Base-by-base conservation (phyloP, 148 eudicot genomes). In the Talinum fruticosum region DNA sequence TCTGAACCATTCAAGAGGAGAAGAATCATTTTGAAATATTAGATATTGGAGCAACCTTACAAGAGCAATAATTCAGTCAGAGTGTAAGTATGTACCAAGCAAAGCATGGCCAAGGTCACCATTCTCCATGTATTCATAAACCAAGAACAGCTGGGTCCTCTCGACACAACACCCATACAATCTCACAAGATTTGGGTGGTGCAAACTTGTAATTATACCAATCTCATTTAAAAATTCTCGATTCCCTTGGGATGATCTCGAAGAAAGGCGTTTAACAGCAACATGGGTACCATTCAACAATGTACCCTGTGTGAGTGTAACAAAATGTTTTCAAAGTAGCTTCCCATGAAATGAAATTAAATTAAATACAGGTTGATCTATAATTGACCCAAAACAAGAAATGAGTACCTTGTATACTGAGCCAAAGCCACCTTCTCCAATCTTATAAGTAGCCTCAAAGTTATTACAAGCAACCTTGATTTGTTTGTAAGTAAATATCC, bases 401-500 rank as follows among this genome's bases (percentile, higher is more conserved):
- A 23, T 47, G 67, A n/a, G 44, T 76, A 86, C 93, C 88, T 85
- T 85, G 81, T 83, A 90, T 41, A 90, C 93, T 71, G 86, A 74
- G 44, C 93, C 91, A 82, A 87, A 90, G 44, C 93, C 93, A 57
- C 93, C 93, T 78, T 85, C 83, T 66, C 93, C 93, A 62, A 90
- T 80, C 76, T 86, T 90, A 77, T 80, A 86, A 35, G 74, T 76
- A 70, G 77, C 28, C 61, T 74, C 82, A 51, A 90, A 90, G 78
- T 85, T 75, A 59, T 85, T 68, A 14, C 90, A 87, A 44, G 94
- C 94, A 75, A 86, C 87, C 81, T 80, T 80, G 29, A 90, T 85
- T 78, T 88, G 89, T 79, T 71, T 83, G 26, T 62, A 84, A 26
- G 86, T 84, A 73, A 84, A 90, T 57, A 82, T 47, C 49, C 94